phyloP scores from a whole-genome alignment of 441 rosid species.

The Pelargonium citronellum region DNA sequence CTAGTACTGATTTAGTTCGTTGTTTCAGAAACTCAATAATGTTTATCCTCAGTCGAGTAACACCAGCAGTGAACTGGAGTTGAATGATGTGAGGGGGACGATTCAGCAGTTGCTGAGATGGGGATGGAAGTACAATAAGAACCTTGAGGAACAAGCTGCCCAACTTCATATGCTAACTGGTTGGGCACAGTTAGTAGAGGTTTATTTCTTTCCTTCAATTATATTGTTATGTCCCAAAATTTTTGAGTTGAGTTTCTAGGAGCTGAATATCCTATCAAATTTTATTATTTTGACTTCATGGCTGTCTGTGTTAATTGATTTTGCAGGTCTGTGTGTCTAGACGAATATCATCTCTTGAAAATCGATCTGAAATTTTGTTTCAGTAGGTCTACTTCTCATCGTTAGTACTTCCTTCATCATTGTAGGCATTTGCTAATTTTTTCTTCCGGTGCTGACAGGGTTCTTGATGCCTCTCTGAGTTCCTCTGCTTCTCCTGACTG shows the following conservation, averaged over 20 bases:
- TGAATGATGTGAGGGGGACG: slow-evolving; percentile 68
- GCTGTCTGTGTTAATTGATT: slow-evolving; percentile 16
- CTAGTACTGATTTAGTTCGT: slow-evolving; percentile 22
- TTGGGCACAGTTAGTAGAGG: slow-evolving; percentile 97
- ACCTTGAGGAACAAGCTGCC: slow-evolving; percentile 98
- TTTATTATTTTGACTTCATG: slow-evolving; percentile 1
- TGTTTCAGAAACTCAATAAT: slow-evolving; percentile 58
- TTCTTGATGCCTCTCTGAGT: slow-evolving; percentile 84
- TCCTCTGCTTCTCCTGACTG: slow-evolving; percentile 97
- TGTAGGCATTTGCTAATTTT: slow-evolving; percentile 24
- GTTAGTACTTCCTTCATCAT: slow-evolving; percentile 12
- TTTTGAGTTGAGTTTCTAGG: background rate
- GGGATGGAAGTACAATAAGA: slow-evolving; percentile 94
- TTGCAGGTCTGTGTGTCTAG: slow-evolving; percentile 76
- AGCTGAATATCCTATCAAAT: background rate
- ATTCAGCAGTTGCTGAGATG: slow-evolving; percentile 84
- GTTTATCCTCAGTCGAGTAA: slow-evolving; percentile 59
- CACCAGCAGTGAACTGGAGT: slow-evolving; percentile 61
- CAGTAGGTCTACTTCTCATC: slow-evolving; percentile 45
- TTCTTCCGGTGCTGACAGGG: slow-evolving; percentile 47
- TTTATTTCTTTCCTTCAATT: slow-evolving; percentile 26
- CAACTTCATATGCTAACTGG: slow-evolving; percentile 98
- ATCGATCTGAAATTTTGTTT: slow-evolving; percentile 71
- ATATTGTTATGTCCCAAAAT: background rate
- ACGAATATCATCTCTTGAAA: slow-evolving; percentile 64